Evolutionary conservation across 352 stramenopile species (phyloP).

Genomic region (Pythium biforme): DNA sequence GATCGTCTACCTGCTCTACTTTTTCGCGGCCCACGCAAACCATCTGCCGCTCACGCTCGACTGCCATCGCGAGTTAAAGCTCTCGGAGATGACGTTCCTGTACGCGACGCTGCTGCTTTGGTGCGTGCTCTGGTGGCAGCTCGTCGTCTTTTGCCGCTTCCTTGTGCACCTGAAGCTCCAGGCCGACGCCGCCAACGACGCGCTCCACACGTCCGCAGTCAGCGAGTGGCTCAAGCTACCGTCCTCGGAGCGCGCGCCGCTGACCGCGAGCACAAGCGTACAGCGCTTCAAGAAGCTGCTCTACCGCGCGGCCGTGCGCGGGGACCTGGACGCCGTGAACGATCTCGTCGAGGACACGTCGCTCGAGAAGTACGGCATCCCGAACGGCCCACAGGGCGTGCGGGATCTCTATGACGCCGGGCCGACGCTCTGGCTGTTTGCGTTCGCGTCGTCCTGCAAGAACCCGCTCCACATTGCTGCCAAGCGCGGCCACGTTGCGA

Average conservation of each 20-base stretch:
- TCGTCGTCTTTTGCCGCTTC: constrained; percentile 71
- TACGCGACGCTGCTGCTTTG: constrained; percentile 58
- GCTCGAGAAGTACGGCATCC: constrained; percentile 22
- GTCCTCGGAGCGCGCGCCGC: constrained; percentile 8
- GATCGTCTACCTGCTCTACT: constrained; percentile 60
- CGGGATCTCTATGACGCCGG: constrained; percentile 43
- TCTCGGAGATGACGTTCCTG: constrained; percentile 48
- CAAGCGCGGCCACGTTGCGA: constrained; percentile 45
- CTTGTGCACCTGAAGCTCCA: constrained; percentile 76
- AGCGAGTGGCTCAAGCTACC: constrained; percentile 36
- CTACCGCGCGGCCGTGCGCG: constrained; percentile 55
- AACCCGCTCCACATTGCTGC: constrained; percentile 78
- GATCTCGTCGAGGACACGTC: constrained; percentile 37
- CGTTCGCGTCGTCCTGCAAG: constrained; percentile 66
- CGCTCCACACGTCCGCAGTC: constrained; percentile 59
- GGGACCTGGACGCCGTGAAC: constrained; percentile 44
- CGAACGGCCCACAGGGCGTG: constrained; percentile 30
- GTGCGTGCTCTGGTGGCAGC: constrained; percentile 58
- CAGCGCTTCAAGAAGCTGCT: constrained; percentile 58
- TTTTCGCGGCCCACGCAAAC: constrained; percentile 41
- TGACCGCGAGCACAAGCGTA: neutral
- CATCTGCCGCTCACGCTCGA: constrained; percentile 46
- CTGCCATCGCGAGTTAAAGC: constrained; percentile 35
- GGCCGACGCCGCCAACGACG: constrained; percentile 59
- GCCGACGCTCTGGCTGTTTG: constrained; percentile 59